phyloP scores from a whole-genome alignment of 2,329 filamentous ascomycete species.

The Sarocladium kiliense region DNA sequence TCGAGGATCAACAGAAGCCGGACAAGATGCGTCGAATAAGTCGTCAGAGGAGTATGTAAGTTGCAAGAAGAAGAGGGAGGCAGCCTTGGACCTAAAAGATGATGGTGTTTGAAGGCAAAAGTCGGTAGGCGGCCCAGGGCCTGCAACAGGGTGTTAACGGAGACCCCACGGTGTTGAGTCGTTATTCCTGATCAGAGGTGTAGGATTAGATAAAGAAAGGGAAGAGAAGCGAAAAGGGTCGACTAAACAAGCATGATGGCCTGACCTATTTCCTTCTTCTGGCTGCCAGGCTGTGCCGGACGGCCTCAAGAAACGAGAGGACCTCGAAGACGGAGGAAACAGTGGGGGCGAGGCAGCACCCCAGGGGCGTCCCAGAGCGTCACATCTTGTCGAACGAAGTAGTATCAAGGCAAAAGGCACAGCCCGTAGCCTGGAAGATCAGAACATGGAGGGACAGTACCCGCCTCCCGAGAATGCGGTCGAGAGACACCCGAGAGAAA shows the following conservation, averaged over 20 bases:
- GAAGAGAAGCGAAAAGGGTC: slow-evolving; percentile 5
- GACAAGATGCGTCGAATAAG: background rate
- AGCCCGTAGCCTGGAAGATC: slow-evolving; percentile 1
- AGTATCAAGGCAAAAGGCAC: background rate
- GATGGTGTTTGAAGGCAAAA: slow-evolving; percentile 7
- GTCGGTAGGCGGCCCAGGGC: slow-evolving; percentile 9
- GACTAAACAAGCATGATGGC: slow-evolving; percentile 6
- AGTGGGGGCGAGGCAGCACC: slow-evolving; percentile 5
- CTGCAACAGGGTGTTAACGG: background rate
- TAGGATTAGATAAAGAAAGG: slow-evolving; percentile 2
- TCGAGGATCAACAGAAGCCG: background rate
- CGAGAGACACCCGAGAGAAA: background rate
- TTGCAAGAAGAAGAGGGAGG: background rate
- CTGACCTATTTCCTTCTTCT: slow-evolving; percentile 8
- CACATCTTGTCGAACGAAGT: background rate
- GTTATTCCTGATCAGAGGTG: background rate
- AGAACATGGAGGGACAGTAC: background rate
- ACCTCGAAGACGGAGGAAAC: slow-evolving; percentile 5
- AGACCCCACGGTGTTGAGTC: background rate
- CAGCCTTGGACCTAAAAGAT: slow-evolving; percentile 7
- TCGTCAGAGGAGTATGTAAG: background rate
- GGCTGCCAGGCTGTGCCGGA: slow-evolving; percentile 1
- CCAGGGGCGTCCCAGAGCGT: background rate
- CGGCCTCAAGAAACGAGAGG: slow-evolving; percentile 9
- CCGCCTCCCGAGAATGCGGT: slow-evolving; percentile 7